Conservation (phyloP, 2,329 filamentous ascomycete species). For the Hymenoscyphus occultus region DNA sequence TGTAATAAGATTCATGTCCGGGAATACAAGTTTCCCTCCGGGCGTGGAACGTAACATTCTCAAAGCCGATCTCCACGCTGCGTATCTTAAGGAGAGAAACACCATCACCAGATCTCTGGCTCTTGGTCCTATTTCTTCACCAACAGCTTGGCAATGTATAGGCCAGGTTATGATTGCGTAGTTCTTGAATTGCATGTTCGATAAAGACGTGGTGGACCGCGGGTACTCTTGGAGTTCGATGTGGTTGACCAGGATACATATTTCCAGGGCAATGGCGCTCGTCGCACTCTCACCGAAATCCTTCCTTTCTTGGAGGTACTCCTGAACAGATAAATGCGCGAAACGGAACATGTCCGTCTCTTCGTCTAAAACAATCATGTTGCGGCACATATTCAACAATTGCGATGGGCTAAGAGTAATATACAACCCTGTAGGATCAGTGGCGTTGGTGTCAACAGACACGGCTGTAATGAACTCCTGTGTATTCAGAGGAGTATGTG, state of each 20-base stretch:
- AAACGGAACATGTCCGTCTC: slow-evolving; percentile 10
- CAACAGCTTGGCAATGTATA: not conserved
- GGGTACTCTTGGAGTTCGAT: not conserved
- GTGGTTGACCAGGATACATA: not conserved
- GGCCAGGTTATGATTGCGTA: not conserved
- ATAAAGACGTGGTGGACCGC: not conserved
- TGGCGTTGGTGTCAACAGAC: not conserved
- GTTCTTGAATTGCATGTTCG: not conserved
- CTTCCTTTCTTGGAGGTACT: not conserved
- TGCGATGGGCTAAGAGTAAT: not conserved
- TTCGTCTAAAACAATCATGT: slow-evolving; percentile 1
- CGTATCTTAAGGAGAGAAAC: not conserved
- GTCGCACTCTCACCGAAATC: not conserved
- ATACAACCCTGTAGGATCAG: not conserved
- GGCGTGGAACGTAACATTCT: not conserved
- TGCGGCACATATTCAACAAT: slow-evolving; percentile 8
- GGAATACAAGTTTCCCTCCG: not conserved
- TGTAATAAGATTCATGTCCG: not conserved
- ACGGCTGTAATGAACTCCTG: not conserved
- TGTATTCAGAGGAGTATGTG: not conserved
- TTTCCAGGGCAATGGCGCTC: not conserved
- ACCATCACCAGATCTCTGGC: not conserved
- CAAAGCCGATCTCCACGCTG: not conserved
- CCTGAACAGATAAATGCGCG: slow-evolving; percentile 10
- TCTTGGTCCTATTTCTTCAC: not conserved